Percentiles rank a stretch among this genome's conserved stretches.
These are phyloP conservation scores for Leccinum arenicola DNA, from an alignment of 768 basidiomycete genomes.

Conservation along the genomic window DNA sequence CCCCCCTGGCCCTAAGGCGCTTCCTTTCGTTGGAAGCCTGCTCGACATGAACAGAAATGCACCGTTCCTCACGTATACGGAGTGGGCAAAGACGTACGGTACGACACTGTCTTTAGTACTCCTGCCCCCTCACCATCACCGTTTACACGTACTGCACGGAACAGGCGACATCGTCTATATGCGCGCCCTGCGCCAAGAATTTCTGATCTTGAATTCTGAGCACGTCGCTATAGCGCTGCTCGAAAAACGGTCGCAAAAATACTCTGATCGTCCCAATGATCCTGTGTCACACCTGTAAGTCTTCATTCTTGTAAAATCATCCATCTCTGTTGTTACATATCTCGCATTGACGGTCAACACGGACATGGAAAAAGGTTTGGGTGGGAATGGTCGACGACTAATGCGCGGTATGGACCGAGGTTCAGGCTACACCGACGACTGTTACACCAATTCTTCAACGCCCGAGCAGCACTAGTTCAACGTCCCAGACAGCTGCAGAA, in stretches of 20 bases:
- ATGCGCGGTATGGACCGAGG: background rate
- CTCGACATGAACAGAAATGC: background rate
- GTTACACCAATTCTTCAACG: background rate
- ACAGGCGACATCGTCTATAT: background rate
- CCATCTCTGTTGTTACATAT: background rate
- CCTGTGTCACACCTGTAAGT: background rate
- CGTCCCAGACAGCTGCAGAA: background rate
- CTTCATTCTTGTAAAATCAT: background rate
- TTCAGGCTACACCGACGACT: background rate
- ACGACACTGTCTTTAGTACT: too few species aligned
- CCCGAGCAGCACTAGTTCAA: background rate
- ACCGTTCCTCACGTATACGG: background rate
- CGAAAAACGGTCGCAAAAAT: background rate
- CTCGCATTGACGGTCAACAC: background rate
- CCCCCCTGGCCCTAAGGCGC: background rate
- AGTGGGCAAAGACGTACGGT: background rate
- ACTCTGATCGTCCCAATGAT: background rate
- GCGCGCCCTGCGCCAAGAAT: too few species aligned
- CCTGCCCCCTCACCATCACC: too few species aligned
- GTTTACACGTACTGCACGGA: background rate
- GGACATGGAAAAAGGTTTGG: background rate
- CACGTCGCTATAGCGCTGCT: background rate
- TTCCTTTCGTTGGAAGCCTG: background rate
- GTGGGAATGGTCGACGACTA: background rate
- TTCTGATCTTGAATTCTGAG: background rate